Percentiles rank a stretch among this genome's conserved stretches.
Evolutionary conservation across 495 filamentous ascomycete genomes (phyloP).

Genomic region (Penicillium lagena): DNA sequence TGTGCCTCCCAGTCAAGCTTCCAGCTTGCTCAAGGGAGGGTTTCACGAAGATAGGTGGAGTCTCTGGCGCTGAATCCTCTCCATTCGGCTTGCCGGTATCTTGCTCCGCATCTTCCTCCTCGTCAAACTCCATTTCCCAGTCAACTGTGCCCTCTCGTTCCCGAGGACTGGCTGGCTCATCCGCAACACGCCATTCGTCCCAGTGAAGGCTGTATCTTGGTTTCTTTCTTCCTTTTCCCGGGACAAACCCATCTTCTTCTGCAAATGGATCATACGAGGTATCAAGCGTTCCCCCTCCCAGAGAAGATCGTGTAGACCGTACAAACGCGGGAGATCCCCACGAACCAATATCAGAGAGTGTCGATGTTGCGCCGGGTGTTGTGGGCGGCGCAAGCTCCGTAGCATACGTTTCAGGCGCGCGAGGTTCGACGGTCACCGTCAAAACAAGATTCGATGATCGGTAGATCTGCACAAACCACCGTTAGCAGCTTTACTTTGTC

Average conservation of each 20-base stretch:
- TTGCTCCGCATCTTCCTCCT: constrained; percentile 18
- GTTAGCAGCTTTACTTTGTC: no score
- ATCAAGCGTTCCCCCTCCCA: constrained; percentile 51
- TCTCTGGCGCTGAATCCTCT: constrained; percentile 14
- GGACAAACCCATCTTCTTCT: constrained; percentile 59
- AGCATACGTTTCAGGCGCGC: constrained; percentile 16
- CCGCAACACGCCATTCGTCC: constrained; percentile 63
- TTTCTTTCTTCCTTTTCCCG: constrained; percentile 62
- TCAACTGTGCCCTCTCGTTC: constrained; percentile 33
- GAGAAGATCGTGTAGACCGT: constrained; percentile 55
- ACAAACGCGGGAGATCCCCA: constrained; percentile 76
- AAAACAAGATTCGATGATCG: constrained; percentile 24
- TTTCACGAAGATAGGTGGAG: constrained; percentile 10
- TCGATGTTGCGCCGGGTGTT: constrained; percentile 15
- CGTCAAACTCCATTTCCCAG: constrained; percentile 30
- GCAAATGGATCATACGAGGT: constrained; percentile 60
- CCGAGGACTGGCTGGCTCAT: constrained; percentile 59
- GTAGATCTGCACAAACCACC: constrained; percentile 18
- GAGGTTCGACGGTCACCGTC: constrained; percentile 42
- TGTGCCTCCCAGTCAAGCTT: constrained; percentile 4
- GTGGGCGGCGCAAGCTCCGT: constrained; percentile 14
- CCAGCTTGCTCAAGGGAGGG: constrained; percentile 12
- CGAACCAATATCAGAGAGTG: constrained; percentile 1
- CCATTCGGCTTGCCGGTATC: constrained; percentile 16
- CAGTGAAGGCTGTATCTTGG: constrained; percentile 64